Evolutionary conservation across 1,284 basidiomycete genomes (phyloP).

Genomic region (Lentinus polychrous): DNA sequence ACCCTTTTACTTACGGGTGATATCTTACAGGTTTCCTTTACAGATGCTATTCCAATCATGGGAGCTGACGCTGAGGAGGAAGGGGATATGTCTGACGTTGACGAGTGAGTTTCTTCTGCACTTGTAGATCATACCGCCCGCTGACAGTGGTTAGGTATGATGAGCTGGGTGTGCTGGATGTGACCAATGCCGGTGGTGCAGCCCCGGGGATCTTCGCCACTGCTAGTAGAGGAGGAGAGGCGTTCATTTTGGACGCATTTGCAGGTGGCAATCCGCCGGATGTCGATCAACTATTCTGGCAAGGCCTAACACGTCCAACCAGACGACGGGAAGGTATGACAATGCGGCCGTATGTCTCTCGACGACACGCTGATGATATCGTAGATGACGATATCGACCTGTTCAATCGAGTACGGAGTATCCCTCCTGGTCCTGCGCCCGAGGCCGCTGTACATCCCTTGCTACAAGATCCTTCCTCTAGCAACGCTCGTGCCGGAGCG

Average conservation of each 20-base stretch:
- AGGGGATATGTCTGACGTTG: conserved; percentile 65
- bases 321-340: conserved; percentile 18
- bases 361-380: conserved; percentile 14
- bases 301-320: background rate
- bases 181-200: conserved; percentile 30
- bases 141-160: conserved; percentile 33
- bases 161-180: conserved; percentile 42
- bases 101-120: conserved; percentile 42
- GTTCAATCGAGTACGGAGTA: conserved; percentile 54
- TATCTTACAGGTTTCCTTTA: background rate
- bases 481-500: conserved; percentile 36
- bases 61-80: conserved; percentile 46
- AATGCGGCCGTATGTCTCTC: too few relatives aligned
- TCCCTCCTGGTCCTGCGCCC: conserved; percentile 35
- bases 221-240: conserved; percentile 32
- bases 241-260: conserved; percentile 49
- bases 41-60: conserved; percentile 15
- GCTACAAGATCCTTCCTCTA: conserved; percentile 55
- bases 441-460: conserved; percentile 80
- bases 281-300: conserved; percentile 42
- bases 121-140: conserved; percentile 1
- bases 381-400: conserved; percentile 50
- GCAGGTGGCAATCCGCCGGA: conserved; percentile 28
- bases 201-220: conserved; percentile 18
- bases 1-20: background rate